Base-by-base conservation (phyloP, 371 early-diverging fungal genomes). In the Haplosporangium sp. region DNA sequence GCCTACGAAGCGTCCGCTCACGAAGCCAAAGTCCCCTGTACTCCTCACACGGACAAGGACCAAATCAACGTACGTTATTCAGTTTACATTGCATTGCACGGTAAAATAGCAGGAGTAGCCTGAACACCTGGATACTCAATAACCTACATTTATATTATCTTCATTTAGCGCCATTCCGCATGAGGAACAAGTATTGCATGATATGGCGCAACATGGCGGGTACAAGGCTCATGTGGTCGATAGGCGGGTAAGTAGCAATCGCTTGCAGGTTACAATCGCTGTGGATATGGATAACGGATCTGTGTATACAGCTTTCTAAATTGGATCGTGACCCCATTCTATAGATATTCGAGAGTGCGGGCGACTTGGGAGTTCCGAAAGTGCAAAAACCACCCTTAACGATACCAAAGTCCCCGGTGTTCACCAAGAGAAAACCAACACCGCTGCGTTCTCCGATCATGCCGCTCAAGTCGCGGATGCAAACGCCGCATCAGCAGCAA, bases 351-450 rank as follows among this genome's bases (percentile, higher is more conserved):
- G 68, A 74, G 55, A 50, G 64, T 21, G 55, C 62, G 1, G 76
- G 76, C 1, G 70, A 59, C n/a, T 43, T 54, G 38, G 71, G 76
- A 1, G 47, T 76, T 12, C 76, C 76, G 11, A 76, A 70, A 20
- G 11, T 67, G 1, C 2, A 54, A 16, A 76, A 76, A 43, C 62
- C 47, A 13, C 50, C 62, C 1, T 14, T 76, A 13, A 76, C 76
- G 0, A 67, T 69, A 0, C 76, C 76, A 16, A 76, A 67, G 48
- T 77, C 79, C 0, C 79, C 79, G 5, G 47, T 48, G 14, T 47
- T 72, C 37, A 67, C 68, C 12, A 71, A 68, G 41, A 67, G 72
- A 6, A 58, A 41, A 9, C 72, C 54, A 5, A 58, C 68, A 0
- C 72, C 68, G 21, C 40, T 64, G 21, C 50, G 67, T 7, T 51